A percentile compares a stretch with the other conserved stretches of the same genome.
These are phyloP conservation scores for Fraxinus ornus DNA, from an alignment of 305 asterid genomes.

Conservation along the genomic window DNA sequence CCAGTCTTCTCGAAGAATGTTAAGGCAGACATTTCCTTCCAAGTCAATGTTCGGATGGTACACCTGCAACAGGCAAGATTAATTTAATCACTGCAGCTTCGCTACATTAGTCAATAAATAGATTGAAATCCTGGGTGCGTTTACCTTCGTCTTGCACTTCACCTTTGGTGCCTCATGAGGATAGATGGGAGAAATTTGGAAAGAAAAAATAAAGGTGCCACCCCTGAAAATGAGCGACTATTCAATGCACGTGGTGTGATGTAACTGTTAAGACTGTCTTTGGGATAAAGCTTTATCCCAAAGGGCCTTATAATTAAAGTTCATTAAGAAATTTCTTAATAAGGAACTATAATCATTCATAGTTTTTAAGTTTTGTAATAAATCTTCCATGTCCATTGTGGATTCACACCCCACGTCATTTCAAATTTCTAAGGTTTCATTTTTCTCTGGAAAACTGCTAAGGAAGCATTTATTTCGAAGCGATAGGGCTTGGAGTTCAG, in stretches of 20 bases:
- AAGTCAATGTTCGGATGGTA: conserved; percentile 95
- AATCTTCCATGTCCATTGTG: background rate
- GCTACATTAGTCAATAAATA: background rate
- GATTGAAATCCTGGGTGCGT: background rate
- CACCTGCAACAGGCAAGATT: conserved; percentile 46
- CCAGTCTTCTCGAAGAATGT: conserved; percentile 99
- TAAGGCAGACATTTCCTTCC: conserved; percentile 95
- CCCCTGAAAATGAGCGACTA: conserved; percentile 45
- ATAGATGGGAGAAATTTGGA: conserved; percentile 78
- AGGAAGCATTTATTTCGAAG: too few species aligned
- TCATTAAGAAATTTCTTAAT: background rate
- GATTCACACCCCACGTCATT: background rate
- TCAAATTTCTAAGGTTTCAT: too few species aligned
- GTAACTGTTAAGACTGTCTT: background rate
- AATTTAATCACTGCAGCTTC: background rate
- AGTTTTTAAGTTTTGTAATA: background rate
- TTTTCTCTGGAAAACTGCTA: too few species aligned
- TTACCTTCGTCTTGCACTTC: conserved; percentile 96
- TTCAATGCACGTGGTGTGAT: background rate
- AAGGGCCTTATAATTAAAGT: background rate
- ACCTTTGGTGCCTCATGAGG: conserved; percentile 97
- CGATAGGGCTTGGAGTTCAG: too few species aligned
- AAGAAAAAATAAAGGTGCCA: conserved; percentile 78
- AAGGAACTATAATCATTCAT: background rate
- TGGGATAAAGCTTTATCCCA: background rate